Percentiles rank a stretch among this genome's conserved stretches.
phyloP scores from a whole-genome alignment of 148 eudicot species.

The Dianthus caryophyllus region DNA sequence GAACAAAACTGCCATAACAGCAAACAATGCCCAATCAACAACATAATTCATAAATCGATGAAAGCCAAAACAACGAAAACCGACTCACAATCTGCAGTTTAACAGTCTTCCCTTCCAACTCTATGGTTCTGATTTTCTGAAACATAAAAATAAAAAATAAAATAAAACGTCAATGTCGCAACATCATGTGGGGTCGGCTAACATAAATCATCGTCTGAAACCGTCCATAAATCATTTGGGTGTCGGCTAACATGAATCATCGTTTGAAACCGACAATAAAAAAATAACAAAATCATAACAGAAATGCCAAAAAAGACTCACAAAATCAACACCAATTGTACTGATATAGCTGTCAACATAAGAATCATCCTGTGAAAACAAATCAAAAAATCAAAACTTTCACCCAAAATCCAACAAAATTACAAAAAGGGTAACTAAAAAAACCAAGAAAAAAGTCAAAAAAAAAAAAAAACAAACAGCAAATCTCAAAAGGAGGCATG shows the following conservation, averaged over 20 bases:
- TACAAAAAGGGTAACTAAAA: not conserved
- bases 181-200: too few relatives aligned
- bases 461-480: slow-evolving; percentile 46
- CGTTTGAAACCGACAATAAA: not conserved
- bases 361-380: slow-evolving; percentile 61
- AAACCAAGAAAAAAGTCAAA: slow-evolving; percentile 6
- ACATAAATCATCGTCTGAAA: too few relatives aligned
- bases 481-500: slow-evolving; percentile 77
- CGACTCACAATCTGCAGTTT: slow-evolving; percentile 87
- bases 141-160: slow-evolving; percentile 9
- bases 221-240: too few relatives aligned
- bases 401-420: not conserved
- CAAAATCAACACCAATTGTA: slow-evolving; percentile 91
- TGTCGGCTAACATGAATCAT: slow-evolving; percentile 13
- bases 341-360: slow-evolving; percentile 90
- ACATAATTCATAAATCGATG: too few relatives aligned
- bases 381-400: slow-evolving; percentile 9
- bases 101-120: slow-evolving; percentile 79
- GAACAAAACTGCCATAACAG: not conserved
- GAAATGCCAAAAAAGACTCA: slow-evolving; percentile 29
- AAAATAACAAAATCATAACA: not conserved
- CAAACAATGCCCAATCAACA: not conserved
- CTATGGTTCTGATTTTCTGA: slow-evolving; percentile 91
- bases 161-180: too few relatives aligned
- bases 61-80: not conserved